Evolutionary conservation across 345 rosid genomes (phyloP).

Genomic region (Boechera stricta): DNA sequence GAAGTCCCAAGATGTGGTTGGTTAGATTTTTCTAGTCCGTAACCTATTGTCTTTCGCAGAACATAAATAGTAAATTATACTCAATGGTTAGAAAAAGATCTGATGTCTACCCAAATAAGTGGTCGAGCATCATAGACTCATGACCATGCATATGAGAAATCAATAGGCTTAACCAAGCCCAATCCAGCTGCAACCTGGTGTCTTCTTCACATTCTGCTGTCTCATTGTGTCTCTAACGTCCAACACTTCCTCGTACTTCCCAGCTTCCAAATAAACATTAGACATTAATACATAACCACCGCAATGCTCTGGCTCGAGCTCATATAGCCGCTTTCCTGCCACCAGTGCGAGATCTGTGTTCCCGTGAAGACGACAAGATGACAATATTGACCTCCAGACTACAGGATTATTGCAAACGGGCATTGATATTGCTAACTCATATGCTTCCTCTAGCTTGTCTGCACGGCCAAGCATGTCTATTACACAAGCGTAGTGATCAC

Average conservation of each 20-base stretch:
- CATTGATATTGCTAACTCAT: conserved; percentile 52
- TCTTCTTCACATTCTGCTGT: conserved; percentile 53
- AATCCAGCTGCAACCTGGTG: conserved; percentile 61
- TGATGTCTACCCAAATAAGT: conserved; percentile 26
- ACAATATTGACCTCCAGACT: conserved; percentile 68
- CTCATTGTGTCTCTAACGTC: conserved; percentile 55
- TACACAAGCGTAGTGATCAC: conserved; percentile 68
- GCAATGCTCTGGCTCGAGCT: conserved; percentile 55
- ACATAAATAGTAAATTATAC: conserved; percentile 31
- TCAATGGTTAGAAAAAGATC: conserved; percentile 6
- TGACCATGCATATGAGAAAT: conserved; percentile 47
- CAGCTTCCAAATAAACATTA: conserved; percentile 53
- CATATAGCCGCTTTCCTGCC: conserved; percentile 47
- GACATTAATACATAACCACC: conserved; percentile 59
- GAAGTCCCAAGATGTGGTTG: conserved; percentile 20
- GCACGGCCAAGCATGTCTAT: conserved; percentile 82
- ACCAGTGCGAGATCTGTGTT: conserved; percentile 49
- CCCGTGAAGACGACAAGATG: conserved; percentile 56
- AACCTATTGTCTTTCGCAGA: conserved; percentile 19
- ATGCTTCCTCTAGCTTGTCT: conserved; percentile 63
- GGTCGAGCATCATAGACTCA: conserved; percentile 37
- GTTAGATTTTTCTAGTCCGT: conserved; percentile 33
- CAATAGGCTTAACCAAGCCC: conserved; percentile 45
- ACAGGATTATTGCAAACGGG: conserved; percentile 53
- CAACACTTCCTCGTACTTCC: conserved; percentile 51